These are phyloP conservation scores for Blastocladiella britannica DNA, from an alignment of 192 early-diverging fungal species.

Conservation along the genomic window DNA sequence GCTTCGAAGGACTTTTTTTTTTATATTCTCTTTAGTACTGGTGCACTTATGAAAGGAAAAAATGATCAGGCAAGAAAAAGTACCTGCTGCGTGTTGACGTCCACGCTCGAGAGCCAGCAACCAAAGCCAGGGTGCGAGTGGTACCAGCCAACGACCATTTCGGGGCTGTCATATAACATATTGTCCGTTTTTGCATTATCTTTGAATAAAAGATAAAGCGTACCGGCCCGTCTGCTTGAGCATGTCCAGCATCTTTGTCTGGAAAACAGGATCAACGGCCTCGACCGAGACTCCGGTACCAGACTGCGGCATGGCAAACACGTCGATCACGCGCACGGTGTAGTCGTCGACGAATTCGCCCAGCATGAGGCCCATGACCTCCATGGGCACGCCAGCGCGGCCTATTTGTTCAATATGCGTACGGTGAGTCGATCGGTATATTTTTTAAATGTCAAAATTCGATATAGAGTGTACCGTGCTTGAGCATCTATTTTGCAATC, in stretches of 20 bases:
- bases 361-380: slow-evolving; percentile 99
- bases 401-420: no score
- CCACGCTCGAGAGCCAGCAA: slow-evolving; percentile 98
- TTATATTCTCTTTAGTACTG: no score
- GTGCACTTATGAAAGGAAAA: no score
- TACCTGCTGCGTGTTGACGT: slow-evolving; percentile 97
- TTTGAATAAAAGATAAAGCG: slow-evolving; percentile 5
- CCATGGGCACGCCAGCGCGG: slow-evolving; percentile 94
- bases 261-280: slow-evolving; percentile 96
- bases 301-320: slow-evolving; percentile 99
- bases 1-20: slow-evolving; percentile 63
- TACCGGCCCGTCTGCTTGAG: slow-evolving; percentile 95
- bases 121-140: slow-evolving; percentile 99
- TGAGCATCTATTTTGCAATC: slow-evolving; percentile 44
- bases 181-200: no score
- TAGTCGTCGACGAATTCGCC: slow-evolving; percentile 99
- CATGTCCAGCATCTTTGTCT: slow-evolving; percentile 99
- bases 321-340: slow-evolving; percentile 95
- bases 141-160: slow-evolving; percentile 99
- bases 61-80: no score
- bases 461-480: slow-evolving; percentile 37
- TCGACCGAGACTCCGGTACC: slow-evolving; percentile 98
- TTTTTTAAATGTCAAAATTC: no score
- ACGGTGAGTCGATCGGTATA: no score
- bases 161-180: no score